These are phyloP conservation scores for Ophiostoma sp. DNA, from an alignment of 2,329 filamentous ascomycete species.

Conservation along the genomic window DNA sequence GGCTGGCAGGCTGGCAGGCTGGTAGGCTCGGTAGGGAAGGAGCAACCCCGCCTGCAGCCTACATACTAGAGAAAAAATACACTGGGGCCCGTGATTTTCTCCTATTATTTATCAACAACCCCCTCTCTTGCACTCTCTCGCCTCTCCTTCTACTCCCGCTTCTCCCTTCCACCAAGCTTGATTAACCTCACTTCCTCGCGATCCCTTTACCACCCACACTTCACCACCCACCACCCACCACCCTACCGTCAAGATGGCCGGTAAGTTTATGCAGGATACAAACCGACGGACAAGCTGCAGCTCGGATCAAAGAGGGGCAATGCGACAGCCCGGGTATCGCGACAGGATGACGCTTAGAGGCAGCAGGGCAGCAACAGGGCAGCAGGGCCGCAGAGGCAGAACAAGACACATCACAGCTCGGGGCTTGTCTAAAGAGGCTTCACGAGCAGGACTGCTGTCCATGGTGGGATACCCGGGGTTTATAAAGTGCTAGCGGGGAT, in stretches of 20 bases:
- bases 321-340: not conserved
- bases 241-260: conserved; percentile 9
- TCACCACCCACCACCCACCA: conserved; percentile 3
- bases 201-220: not conserved
- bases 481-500: no score
- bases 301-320: not conserved
- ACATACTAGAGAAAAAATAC: not conserved
- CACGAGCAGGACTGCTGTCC: no score
- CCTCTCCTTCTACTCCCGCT: not conserved
- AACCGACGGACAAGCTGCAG: not conserved
- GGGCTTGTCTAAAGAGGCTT: no score
- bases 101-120: conserved; percentile 9
- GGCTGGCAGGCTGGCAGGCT: not conserved
- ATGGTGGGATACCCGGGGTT: no score
- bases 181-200: not conserved
- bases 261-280: not conserved
- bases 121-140: not conserved
- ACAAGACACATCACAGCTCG: not conserved
- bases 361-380: not conserved
- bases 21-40: conserved; percentile 1
- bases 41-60: not conserved
- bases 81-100: conserved; percentile 8
- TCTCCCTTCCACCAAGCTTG: not conserved
- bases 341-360: not conserved
- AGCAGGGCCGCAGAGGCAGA: not conserved